These are phyloP conservation scores for Scytalidium sp. DNA, from an alignment of 2,329 filamentous ascomycete species.

Conservation along the genomic window DNA sequence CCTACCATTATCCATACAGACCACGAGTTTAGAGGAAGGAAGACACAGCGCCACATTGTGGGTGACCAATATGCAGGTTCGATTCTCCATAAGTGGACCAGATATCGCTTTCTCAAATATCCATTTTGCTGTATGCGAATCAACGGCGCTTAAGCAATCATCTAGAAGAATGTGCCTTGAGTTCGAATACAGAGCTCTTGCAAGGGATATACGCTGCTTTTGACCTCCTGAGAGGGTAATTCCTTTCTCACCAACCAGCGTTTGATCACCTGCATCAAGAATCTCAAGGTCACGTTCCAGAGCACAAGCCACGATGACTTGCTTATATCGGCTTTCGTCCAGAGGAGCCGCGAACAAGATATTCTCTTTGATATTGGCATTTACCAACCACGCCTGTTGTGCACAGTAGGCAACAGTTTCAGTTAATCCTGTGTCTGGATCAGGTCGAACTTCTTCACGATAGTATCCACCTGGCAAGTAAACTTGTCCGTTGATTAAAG, in stretches of 20 bases:
- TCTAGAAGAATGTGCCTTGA: slow-evolving; percentile 88
- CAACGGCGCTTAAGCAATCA: slow-evolving; percentile 93
- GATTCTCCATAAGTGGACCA: slow-evolving; percentile 81
- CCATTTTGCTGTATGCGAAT: slow-evolving; percentile 97
- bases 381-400: slow-evolving; percentile 95
- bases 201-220: slow-evolving; percentile 94
- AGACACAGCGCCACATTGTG: slow-evolving; percentile 91
- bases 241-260: slow-evolving; percentile 93
- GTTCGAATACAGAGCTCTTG: slow-evolving; percentile 95
- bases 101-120: slow-evolving; percentile 93
- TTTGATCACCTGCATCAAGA: slow-evolving; percentile 87
- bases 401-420: slow-evolving; percentile 96
- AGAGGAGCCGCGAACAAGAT: slow-evolving; percentile 84
- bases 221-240: slow-evolving; percentile 96
- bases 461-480: slow-evolving; percentile 82
- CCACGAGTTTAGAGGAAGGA: slow-evolving; percentile 74
- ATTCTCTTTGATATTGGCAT: slow-evolving; percentile 93
- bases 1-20: slow-evolving; percentile 84
- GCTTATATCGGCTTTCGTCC: slow-evolving; percentile 78
- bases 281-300: slow-evolving; percentile 90
- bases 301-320: slow-evolving; percentile 88
- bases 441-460: slow-evolving; percentile 77
- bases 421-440: slow-evolving; percentile 81
- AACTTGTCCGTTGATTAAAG: slow-evolving; percentile 73
- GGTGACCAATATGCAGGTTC: slow-evolving; percentile 93